Conservation (phyloP, 192 early-diverging fungal genomes). For the Coemansia sp. region DNA sequence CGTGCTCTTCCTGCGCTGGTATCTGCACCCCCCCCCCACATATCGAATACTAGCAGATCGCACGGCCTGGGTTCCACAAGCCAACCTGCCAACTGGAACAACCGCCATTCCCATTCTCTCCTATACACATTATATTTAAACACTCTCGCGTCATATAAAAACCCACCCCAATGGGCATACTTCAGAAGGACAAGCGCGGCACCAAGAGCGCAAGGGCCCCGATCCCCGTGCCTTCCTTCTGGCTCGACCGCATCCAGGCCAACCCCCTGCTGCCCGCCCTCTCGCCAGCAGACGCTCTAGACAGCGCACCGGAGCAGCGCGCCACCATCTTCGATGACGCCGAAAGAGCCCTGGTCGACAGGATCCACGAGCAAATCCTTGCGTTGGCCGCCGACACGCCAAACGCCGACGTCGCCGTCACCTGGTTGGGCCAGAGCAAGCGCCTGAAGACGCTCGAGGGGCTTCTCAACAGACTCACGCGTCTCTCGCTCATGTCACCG, state of each 20-base stretch:
- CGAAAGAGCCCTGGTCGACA: background rate
- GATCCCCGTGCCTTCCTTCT: conserved; percentile 40
- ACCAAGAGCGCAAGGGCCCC: conserved; percentile 31
- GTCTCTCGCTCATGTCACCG: conserved; percentile 12
- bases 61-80: too few species aligned
- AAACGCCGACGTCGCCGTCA: background rate
- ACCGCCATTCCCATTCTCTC: too few species aligned
- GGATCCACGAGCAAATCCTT: conserved; percentile 12
- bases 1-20: too few species aligned
- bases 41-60: too few species aligned
- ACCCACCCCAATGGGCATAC: conserved; percentile 21
- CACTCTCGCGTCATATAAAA: too few species aligned
- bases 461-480: conserved; percentile 11
- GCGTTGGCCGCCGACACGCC: conserved; percentile 1
- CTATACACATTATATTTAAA: too few species aligned
- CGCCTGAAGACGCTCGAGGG: conserved; percentile 22
- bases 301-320: background rate
- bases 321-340: background rate
- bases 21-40: too few species aligned
- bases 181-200: conserved; percentile 36
- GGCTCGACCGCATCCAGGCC: conserved; percentile 30
- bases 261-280: background rate
- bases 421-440: conserved; percentile 48
- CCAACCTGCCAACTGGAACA: too few species aligned
- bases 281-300: background rate